Conservation (phyloP, 768 basidiomycete genomes). For the Auriculariales sp. region DNA sequence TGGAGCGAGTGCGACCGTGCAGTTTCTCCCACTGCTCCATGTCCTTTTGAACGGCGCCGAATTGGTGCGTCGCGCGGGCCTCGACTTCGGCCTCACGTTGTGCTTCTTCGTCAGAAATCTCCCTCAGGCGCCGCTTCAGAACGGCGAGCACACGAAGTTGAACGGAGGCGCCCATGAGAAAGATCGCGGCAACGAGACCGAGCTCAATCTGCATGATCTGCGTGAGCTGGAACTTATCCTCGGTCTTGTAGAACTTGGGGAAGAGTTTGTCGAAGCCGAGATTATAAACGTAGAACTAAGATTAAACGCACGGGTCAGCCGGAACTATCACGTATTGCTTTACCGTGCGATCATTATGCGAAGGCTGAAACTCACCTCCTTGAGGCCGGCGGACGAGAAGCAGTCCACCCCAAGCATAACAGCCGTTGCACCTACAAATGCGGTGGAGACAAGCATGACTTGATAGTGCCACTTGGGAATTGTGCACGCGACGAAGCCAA, state of each 20-base stretch:
- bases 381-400: constrained; percentile 79
- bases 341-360: constrained; percentile 3
- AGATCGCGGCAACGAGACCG: constrained; percentile 70
- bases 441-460: constrained; percentile 72
- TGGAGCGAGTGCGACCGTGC: constrained; percentile 34
- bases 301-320: too few species aligned
- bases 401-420: constrained; percentile 92
- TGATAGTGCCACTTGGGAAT: constrained; percentile 81
- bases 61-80: constrained; percentile 51
- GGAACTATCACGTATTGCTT: too few species aligned
- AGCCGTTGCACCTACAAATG: constrained; percentile 79
- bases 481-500: constrained; percentile 73
- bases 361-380: constrained; percentile 48
- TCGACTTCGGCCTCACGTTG: constrained; percentile 66
- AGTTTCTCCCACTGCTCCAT: constrained; percentile 78
- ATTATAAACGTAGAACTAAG: constrained; percentile 90
- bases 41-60: constrained; percentile 50
- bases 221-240: constrained; percentile 67
- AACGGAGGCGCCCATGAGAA: constrained; percentile 77
- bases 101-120: constrained; percentile 63
- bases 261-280: constrained; percentile 74
- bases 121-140: constrained; percentile 62
- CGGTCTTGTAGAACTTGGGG: constrained; percentile 51
- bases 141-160: constrained; percentile 77
- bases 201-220: constrained; percentile 91